Evolutionary conservation across 306 rosid genomes (phyloP).

Genomic region (Styphnolobium japonicum): DNA sequence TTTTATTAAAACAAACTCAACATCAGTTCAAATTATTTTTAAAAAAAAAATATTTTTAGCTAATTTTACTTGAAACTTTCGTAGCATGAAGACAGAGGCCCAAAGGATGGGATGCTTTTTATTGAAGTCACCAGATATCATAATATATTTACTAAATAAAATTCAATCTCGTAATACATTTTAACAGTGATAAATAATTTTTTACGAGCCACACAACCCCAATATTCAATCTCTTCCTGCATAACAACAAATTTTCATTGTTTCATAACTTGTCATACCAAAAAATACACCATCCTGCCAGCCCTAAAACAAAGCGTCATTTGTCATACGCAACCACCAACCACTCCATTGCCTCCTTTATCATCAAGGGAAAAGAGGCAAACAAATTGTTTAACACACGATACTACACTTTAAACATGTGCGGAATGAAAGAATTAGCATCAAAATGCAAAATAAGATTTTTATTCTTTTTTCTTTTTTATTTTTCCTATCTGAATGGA

Average conservation of each 20-base stretch:
- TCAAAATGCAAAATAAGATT: conserved; percentile 7
- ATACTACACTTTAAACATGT: background rate
- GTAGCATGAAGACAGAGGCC: background rate
- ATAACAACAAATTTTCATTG: background rate
- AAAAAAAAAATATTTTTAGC: background rate
- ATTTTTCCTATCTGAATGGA: conserved; percentile 1
- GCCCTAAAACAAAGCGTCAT: background rate
- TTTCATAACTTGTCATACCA: background rate
- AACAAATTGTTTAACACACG: background rate
- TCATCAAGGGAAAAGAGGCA: background rate
- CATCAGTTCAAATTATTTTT: background rate
- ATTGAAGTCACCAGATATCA: background rate
- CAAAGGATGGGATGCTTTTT: background rate
- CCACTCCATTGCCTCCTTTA: background rate
- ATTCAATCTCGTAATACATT: background rate
- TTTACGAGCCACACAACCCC: background rate
- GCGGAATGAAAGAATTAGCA: background rate
- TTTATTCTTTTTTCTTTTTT: background rate
- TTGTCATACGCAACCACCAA: conserved; percentile 4
- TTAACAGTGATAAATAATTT: background rate
- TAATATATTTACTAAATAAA: background rate
- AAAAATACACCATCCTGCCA: background rate
- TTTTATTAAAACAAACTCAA: too few species aligned
- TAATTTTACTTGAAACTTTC: background rate
- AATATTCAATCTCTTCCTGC: background rate